Evolutionary conservation across 2,329 filamentous ascomycete genomes (phyloP).

Genomic region (Fusarium nelsonii): DNA sequence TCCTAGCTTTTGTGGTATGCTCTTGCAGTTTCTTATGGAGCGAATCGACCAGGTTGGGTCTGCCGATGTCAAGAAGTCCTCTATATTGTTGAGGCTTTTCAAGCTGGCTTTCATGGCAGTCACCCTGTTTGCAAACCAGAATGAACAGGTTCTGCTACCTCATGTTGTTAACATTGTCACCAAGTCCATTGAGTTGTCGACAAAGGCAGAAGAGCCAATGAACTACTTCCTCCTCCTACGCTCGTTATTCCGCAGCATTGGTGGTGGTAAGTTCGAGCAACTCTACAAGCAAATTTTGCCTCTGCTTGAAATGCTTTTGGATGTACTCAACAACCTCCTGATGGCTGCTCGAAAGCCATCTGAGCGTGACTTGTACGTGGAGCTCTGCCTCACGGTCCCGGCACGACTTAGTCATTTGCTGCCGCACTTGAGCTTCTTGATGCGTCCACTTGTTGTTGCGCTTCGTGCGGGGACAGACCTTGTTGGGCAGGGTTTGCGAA

Average conservation of each 20-base stretch:
- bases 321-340: conserved; percentile 95
- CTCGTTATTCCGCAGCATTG: conserved; percentile 95
- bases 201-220: conserved; percentile 95
- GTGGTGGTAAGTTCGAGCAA: conserved; percentile 96
- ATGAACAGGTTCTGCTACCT: conserved; percentile 93
- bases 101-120: conserved; percentile 99
- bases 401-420: conserved; percentile 93
- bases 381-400: conserved; percentile 95
- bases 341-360: conserved; percentile 89
- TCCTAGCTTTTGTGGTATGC: conserved; percentile 97
- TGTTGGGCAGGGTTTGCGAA: conserved; percentile 92
- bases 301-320: conserved; percentile 94
- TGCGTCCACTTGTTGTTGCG: conserved; percentile 97
- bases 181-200: conserved; percentile 95
- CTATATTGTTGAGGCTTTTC: conserved; percentile 92
- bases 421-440: conserved; percentile 94
- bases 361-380: conserved; percentile 95
- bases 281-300: conserved; percentile 98
- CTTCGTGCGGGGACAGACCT: conserved; percentile 91
- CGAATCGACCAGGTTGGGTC: conserved; percentile 95
- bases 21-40: conserved; percentile 96
- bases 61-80: conserved; percentile 90
- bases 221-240: conserved; percentile 97
- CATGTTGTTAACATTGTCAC: conserved; percentile 98
- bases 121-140: conserved; percentile 92